Evolutionary conservation across 75 land plant genomes (phyloP).

Genomic region (Cunninghamia lanceolata): DNA sequence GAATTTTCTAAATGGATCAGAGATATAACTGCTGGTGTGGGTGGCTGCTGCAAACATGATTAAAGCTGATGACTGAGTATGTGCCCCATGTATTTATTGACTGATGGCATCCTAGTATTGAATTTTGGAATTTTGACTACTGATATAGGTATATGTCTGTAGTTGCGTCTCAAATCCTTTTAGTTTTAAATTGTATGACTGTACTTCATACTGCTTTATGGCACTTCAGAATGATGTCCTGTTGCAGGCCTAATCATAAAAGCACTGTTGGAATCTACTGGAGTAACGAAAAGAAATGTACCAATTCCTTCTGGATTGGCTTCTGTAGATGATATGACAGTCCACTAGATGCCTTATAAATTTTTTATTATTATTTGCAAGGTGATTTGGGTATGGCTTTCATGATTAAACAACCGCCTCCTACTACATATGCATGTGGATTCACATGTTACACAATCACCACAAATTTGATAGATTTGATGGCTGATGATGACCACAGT

Average conservation of each 20-base stretch:
- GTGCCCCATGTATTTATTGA: neutral
- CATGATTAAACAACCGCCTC: constrained; percentile 7
- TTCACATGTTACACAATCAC: constrained; percentile 10
- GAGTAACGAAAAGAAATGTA: neutral
- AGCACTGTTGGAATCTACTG: neutral
- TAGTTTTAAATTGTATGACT: neutral
- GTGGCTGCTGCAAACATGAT: neutral
- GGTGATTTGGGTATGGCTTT: neutral
- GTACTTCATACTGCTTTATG: neutral
- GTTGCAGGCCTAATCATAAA: neutral
- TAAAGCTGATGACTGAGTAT: neutral
- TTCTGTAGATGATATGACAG: neutral
- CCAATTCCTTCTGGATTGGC: too few relatives aligned
- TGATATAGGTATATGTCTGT: neutral
- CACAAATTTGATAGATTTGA: constrained; percentile 5
- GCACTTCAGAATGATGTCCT: constrained; percentile 2
- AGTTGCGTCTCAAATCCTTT: neutral
- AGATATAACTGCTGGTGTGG: neutral
- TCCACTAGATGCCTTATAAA: neutral
- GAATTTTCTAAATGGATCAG: too few relatives aligned
- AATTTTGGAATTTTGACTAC: neutral
- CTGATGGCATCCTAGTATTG: neutral
- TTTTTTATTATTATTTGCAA: neutral
- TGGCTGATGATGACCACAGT: constrained; percentile 1
- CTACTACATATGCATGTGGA: constrained; percentile 5